phyloP scores from a whole-genome alignment of 1,284 basidiomycete genomes.

The Trichosporon asahii region DNA sequence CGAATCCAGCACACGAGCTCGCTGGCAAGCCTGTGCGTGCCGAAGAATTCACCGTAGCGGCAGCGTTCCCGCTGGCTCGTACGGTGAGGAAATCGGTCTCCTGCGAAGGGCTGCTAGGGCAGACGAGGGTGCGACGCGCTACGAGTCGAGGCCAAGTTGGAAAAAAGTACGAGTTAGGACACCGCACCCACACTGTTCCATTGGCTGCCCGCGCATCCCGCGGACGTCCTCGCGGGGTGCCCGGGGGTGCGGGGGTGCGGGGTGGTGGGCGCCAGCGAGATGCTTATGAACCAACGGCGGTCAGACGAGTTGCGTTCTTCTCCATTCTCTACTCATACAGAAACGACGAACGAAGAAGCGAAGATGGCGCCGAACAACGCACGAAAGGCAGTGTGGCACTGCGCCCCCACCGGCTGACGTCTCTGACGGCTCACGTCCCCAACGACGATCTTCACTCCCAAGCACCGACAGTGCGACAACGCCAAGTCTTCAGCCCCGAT shows the following conservation, averaged over 20 bases:
- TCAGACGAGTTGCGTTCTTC: background rate
- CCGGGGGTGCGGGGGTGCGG: background rate
- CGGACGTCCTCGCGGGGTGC: background rate
- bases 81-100: background rate
- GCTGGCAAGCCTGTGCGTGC: background rate
- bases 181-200: background rate
- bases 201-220: background rate
- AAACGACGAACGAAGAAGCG: background rate
- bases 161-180: background rate
- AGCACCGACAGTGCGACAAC: background rate
- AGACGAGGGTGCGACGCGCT: background rate
- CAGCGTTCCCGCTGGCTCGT: background rate
- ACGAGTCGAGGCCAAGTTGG: background rate
- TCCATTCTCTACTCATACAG: background rate
- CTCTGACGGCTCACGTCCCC: background rate
- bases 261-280: slow-evolving; percentile 1
- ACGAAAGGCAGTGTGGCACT: background rate
- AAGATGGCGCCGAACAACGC: background rate
- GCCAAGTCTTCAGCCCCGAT: background rate
- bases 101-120: background rate
- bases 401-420: background rate
- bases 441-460: background rate
- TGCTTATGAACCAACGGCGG: background rate
- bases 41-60: slow-evolving; percentile 1
- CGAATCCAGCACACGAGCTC: background rate